phyloP scores from a whole-genome alignment of 1,139 yeast species.

The Meyerozyma sp. region DNA sequence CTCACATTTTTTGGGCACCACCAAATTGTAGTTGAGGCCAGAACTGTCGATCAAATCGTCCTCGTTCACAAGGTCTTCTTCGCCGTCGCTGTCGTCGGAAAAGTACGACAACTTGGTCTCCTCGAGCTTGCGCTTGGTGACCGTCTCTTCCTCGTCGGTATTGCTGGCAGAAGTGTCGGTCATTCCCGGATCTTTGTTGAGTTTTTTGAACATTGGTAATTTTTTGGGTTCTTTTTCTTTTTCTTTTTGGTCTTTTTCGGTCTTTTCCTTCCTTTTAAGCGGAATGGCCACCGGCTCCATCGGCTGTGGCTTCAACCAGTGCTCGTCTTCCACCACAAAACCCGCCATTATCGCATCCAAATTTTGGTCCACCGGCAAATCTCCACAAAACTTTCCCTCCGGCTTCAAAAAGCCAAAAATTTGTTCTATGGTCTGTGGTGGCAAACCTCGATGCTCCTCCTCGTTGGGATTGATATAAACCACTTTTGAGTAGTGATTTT shows the following conservation, averaged over 20 bases:
- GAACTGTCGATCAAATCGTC: conserved; percentile 32
- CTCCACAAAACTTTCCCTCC: conserved; percentile 52
- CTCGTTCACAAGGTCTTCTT: conserved; percentile 37
- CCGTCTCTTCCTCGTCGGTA: conserved; percentile 29
- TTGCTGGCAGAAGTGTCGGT: conserved; percentile 41
- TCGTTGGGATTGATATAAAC: conserved; percentile 57
- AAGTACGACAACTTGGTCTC: conserved; percentile 47
- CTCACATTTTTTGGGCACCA: conserved; percentile 46
- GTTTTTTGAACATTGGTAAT: conserved; percentile 10
- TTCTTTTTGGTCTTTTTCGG: conserved; percentile 3
- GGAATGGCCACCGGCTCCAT: conserved; percentile 21
- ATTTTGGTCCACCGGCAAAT: conserved; percentile 43
- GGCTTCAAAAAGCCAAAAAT: conserved; percentile 36
- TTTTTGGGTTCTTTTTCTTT: conserved; percentile 7
- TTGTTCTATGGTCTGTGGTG: conserved; percentile 35
- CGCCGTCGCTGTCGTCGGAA: conserved; percentile 37
- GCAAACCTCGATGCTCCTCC: conserved; percentile 33
- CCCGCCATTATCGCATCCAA: conserved; percentile 63
- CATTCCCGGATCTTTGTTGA: conserved; percentile 16
- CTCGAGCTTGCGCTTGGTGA: conserved; percentile 40
- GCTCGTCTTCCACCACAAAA: conserved; percentile 38
- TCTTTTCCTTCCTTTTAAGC: conserved; percentile 20
- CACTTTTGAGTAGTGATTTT: conserved; percentile 43
- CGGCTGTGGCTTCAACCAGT: conserved; percentile 44
- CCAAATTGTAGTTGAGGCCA: conserved; percentile 25